phyloP scores from a whole-genome alignment of 176 grass and related monocot species.

The Hordeum marinum region DNA sequence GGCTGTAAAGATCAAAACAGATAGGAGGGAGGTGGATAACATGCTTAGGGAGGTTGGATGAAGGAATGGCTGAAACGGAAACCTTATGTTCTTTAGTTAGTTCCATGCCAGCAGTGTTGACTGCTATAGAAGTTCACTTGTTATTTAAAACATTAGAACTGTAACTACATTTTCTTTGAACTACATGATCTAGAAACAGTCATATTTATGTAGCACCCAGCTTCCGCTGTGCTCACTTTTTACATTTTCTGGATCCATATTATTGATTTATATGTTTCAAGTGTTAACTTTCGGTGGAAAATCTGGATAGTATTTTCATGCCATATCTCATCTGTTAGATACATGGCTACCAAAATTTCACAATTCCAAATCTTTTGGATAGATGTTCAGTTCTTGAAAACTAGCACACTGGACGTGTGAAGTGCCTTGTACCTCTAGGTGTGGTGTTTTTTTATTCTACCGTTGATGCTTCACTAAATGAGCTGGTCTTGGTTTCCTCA shows the following conservation, averaged over 20 bases:
- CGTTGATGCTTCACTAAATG: not conserved
- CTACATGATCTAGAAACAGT: not conserved
- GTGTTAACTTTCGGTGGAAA: not conserved
- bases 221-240: not conserved
- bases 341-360: not conserved
- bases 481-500: not conserved
- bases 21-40: too few species aligned
- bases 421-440: not conserved
- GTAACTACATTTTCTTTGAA: not conserved
- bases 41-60: too few species aligned
- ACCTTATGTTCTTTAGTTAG: not conserved
- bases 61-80: too few species aligned
- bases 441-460: not conserved
- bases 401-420: not conserved
- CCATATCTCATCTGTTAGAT: not conserved
- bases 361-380: not conserved
- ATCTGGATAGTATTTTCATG: not conserved
- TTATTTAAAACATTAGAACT: not conserved
- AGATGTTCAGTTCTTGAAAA: not conserved
- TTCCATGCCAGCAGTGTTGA: not conserved
- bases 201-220: not conserved
- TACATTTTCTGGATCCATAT: not conserved
- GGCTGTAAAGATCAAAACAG: too few species aligned
- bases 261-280: not conserved
- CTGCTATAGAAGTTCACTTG: not conserved